Percentiles rank a stretch among this genome's conserved stretches.
Conservation (phyloP, 371 early-diverging fungal genomes). For the Mortierella sp. region DNA sequence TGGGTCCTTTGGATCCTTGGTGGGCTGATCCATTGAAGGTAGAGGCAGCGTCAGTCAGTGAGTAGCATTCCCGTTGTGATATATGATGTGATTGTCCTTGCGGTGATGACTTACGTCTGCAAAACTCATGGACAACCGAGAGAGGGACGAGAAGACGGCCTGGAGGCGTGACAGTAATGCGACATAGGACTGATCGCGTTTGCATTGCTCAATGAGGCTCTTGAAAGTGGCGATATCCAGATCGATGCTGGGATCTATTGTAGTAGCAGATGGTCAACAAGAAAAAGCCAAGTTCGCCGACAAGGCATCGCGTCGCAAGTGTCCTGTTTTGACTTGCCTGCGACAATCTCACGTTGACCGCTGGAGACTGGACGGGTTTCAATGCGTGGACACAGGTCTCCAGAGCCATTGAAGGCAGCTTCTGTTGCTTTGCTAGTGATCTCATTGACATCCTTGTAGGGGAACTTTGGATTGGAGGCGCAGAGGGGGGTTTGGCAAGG, state of each 20-base stretch:
- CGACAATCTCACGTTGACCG: conserved; percentile 37
- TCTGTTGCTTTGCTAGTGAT: conserved; percentile 39
- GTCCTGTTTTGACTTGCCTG: conserved; percentile 13
- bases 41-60: not conserved
- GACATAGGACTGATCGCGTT: conserved; percentile 30
- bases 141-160: conserved; percentile 48
- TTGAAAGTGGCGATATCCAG: conserved; percentile 39
- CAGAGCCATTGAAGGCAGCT: conserved; percentile 19
- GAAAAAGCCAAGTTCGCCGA: not conserved
- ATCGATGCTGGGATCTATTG: conserved; percentile 29
- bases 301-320: too few relatives aligned
- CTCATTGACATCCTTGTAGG: conserved; percentile 38
- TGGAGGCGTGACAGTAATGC: conserved; percentile 35
- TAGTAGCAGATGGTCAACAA: too few relatives aligned
- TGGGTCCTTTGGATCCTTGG: conserved; percentile 35
- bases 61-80: too few relatives aligned
- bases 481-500: conserved; percentile 34
- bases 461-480: conserved; percentile 38
- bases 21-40: conserved; percentile 18
- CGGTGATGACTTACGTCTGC: conserved; percentile 41
- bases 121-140: conserved; percentile 50
- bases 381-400: conserved; percentile 37
- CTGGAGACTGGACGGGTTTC: conserved; percentile 9
- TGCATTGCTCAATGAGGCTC: conserved; percentile 38
- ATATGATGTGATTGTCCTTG: too few relatives aligned